Evolutionary conservation across 768 basidiomycete species (phyloP), one percentile per base, ranked within the genome.

Genomic region (Lactarius pseudohatsudake): DNA sequence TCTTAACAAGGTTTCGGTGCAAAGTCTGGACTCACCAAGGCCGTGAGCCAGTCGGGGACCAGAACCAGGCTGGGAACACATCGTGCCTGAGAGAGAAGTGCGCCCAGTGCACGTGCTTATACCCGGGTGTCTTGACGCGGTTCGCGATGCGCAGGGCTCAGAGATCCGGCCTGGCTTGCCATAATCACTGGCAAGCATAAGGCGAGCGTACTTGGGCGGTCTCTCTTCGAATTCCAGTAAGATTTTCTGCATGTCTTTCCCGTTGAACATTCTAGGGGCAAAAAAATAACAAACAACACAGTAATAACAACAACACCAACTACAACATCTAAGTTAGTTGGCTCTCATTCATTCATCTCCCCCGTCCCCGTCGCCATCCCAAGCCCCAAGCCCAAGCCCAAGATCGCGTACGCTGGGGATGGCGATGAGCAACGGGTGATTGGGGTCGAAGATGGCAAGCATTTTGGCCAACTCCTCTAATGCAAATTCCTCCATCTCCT

Each of bases 401-500:
- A 92, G 76, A 59, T 91, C 90, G 70, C 85, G 81, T 41, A 93
- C 88, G 73, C 90, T 86, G 62, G 85, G 81, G 1, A 92, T 79
- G 0, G 90, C 90, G 47, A 92, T 80, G 59, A 91, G 73, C 65
- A 92, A 71, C n/a, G 84, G 80, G 75, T 91, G 87, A 56, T 81
- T 81, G 30, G 75, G 69, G 69, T 91, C 87, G 63, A 92, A 77
- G 66, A 78, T 68, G 53, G 71, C 68, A 61, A 91, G 72, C 76
- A 89, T 79, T 80, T 85, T 88, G 55, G 77, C 82, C 86, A 92
- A 91, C 74, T 92, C 91, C 74, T 92, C 90, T 69, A 92, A 74
- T 70, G 86, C 88, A 72, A 89, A 91, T 64, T 90, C 90, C 74
- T 92, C 91, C 77, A 92, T 87, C 79, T 94, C 91, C 75, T 93